Base-by-base conservation (phyloP, 2,329 filamentous ascomycete species). In the Ophiostoma sp. region DNA sequence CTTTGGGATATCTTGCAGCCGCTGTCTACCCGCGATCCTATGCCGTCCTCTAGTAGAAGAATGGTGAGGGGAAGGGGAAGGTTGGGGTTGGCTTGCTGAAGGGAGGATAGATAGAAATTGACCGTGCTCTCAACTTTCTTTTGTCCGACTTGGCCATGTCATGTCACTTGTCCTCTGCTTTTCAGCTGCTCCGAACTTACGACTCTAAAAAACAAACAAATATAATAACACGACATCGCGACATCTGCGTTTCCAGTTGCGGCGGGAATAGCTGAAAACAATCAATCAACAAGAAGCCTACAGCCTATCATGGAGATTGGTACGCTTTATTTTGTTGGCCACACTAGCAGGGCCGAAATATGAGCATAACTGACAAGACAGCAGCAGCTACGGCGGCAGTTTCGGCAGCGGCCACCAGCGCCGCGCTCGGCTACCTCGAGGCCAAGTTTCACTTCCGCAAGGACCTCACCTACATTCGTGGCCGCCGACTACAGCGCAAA, bases 381-480 rank as follows among this genome's bases (percentile, higher is more conserved):
- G 13, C 11, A 67, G 70, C 71, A 69, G 71, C 72, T 48, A 68
- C 74, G 4, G 73, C 71, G 5, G 74, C 74, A 23, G 76, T 73
- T 15, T 69, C 73, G 6, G 70, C 72, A n/a, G 71, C 72, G 23
- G 79, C 62, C 35, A 23, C 77, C 1, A 74, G 79, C 11, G 79
- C 80, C 4, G 78, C 77, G 64, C 75, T 81, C 35, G 84, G 85
- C 57, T 91, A 92, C 74, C 79, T 91, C 64, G 86, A 93, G 75
- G 91, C 87, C 69, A 92, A 90, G 80, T 88, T 85, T 74, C 86
- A 90, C 76, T 76, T 93, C 67, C 77, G 79, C 60, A 86, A 90
- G 75, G 91, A 94, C 76, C 73, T 90, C 20, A 74, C 76, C 0
- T 74, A 75, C 7, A 77, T 90, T n/a, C 76, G 80, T 15, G 78